Base-by-base conservation (phyloP, 1,284 basidiomycete species). In the Ceratobasidium sp. region DNA sequence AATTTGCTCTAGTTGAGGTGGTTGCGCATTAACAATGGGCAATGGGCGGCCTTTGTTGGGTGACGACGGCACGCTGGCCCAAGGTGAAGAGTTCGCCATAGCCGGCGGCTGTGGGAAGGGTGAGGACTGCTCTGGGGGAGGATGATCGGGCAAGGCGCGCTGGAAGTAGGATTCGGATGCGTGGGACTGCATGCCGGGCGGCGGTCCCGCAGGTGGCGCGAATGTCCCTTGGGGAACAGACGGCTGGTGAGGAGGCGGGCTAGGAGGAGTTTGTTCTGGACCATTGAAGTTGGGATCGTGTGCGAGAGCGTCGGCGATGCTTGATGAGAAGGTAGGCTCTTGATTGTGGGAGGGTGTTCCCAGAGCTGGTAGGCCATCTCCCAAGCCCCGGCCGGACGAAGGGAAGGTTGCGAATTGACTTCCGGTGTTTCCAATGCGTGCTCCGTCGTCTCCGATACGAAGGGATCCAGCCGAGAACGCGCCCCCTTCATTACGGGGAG, bases 81-180 rank as follows among this genome's bases (percentile, higher is more conserved):
- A 66, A 18, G 73, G 73, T 21, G 57, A 58, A 6, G 52, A 23
- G 2, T 28, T 50, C 43, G 63, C 52, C 52, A 69, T 59, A 1
- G 49, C 55, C 7, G 63, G 73, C 8, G 64, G 57, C 2, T 54
- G 62, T 8, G 63, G 54, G 35, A 59, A 26, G 0, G 64, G 58
- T 6, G 32, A 21, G 26, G 30, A 43, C 18, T 35, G 43, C 18
- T 67, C 30, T 8, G 57, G 64, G 11, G 35, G 35, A 11, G 35
- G 35, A 38, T 38, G 35, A 46, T 73, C 73, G 11, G 62, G 72
- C 11, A 58, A 38, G 1, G 47, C 49, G 52, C 47, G 38, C 26
- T 35, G 43, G 61, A 54, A 73, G 84, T 9, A 85, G 85, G 1
- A 93, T 84, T 78, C 90, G 89, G 18, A 73, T 8, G 38, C 47